Evolutionary conservation across 208 protist species (phyloP).

Genomic region (Trypanosoma vivax): DNA sequence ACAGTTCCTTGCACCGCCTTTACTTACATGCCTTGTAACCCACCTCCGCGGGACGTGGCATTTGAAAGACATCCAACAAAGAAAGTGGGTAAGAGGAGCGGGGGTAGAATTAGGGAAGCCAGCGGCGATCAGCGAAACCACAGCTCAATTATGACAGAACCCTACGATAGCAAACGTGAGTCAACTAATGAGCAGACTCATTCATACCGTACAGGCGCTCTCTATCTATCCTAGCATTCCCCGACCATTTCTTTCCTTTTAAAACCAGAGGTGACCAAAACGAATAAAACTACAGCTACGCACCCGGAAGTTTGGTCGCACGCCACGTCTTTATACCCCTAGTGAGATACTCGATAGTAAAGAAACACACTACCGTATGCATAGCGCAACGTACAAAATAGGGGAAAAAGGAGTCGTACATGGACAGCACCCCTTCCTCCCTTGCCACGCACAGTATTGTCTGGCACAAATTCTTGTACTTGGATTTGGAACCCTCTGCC

Average conservation of each 20-base stretch:
- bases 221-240: no score
- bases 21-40: no score
- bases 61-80: no score
- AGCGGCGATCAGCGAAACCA: no score
- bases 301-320: conserved; percentile 2
- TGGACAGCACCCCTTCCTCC: conserved; percentile 70
- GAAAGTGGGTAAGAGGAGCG: no score
- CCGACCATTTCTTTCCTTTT: conserved; percentile 3
- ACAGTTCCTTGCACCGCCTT: no score
- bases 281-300: not conserved
- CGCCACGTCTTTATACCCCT: conserved; percentile 24
- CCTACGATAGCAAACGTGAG: no score
- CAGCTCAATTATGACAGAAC: no score
- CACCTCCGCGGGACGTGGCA: no score
- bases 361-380: conserved; percentile 89
- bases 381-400: conserved; percentile 84
- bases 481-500: conserved; percentile 40
- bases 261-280: not conserved
- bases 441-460: conserved; percentile 62
- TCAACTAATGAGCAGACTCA: no score
- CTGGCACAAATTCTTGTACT: conserved; percentile 75
- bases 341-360: conserved; percentile 79
- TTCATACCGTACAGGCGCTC: no score
- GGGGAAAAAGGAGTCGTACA: conserved; percentile 84
- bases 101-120: no score